phyloP scores from a whole-genome alignment of 208 protist species.

The Trypanosoma congolense region DNA sequence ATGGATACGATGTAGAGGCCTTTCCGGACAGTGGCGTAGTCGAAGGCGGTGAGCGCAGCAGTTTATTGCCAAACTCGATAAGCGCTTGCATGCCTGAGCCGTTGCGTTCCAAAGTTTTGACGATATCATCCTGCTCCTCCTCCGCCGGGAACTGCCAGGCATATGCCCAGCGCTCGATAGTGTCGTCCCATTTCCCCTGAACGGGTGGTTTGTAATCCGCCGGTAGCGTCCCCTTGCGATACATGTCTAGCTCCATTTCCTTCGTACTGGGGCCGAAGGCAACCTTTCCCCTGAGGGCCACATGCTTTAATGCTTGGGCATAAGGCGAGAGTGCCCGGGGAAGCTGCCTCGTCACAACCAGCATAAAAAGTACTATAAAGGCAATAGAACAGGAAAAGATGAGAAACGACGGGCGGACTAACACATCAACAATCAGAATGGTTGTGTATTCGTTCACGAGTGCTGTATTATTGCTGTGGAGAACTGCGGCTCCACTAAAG shows the following conservation, averaged over 20 bases:
- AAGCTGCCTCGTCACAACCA: conserved; percentile 16
- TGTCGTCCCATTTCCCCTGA: conserved; percentile 88
- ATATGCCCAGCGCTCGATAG: conserved; percentile 88
- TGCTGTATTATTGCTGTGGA: too few relatives aligned
- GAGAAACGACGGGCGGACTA: too few relatives aligned
- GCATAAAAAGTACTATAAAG: conserved; percentile 17
- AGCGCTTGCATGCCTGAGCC: conserved; percentile 43
- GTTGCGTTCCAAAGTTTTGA: conserved; percentile 48
- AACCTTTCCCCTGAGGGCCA: conserved; percentile 67
- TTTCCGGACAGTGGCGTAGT: conserved; percentile 34
- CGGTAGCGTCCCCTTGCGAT: conserved; percentile 62
- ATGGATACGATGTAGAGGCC: conserved; percentile 40
- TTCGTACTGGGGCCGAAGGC: conserved; percentile 73
- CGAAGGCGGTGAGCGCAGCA: conserved; percentile 29
- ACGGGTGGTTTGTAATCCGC: conserved; percentile 80
- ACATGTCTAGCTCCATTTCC: conserved; percentile 84
- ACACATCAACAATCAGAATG: too few relatives aligned
- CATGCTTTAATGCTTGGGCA: conserved; percentile 82
- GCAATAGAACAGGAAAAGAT: too few relatives aligned
- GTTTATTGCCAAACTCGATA: conserved; percentile 57
- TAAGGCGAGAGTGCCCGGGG: conserved; percentile 79
- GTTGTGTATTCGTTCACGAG: too few relatives aligned
- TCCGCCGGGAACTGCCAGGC: conserved; percentile 89
- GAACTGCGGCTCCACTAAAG: too few relatives aligned
- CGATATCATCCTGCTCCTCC: conserved; percentile 61